A percentile compares a stretch with the other conserved stretches of the same genome.
These are phyloP conservation scores for Starmerella sp. DNA, from an alignment of 805 yeast genomes.

Conservation along the genomic window DNA sequence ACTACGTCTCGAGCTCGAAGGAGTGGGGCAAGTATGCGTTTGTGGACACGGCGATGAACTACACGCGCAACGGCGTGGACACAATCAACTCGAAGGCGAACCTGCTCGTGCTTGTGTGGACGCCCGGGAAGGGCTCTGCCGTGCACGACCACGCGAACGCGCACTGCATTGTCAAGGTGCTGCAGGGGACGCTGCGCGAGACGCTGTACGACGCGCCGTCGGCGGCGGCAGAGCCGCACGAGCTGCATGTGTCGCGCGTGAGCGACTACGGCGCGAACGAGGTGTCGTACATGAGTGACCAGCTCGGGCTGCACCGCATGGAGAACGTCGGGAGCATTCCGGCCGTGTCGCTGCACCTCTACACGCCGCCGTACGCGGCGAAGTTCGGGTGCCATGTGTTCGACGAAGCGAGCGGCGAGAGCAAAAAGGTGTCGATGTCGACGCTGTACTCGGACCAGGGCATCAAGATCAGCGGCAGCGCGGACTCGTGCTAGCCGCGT, in stretches of 20 bases:
- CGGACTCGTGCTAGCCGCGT: conserved; percentile 1
- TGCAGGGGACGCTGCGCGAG: conserved; percentile 50
- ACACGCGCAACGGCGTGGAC: conserved; percentile 62
- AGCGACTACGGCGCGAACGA: conserved; percentile 28
- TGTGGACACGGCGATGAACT: conserved; percentile 39
- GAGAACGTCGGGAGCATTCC: conserved; percentile 37
- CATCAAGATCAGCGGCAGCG: conserved; percentile 10
- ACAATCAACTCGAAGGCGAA: conserved; percentile 64
- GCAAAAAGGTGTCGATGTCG: conserved; percentile 47
- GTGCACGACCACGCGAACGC: conserved; percentile 71
- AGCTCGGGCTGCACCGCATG: conserved; percentile 55
- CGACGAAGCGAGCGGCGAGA: conserved; percentile 40
- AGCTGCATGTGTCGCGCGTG: conserved; percentile 24
- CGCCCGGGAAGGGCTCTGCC: conserved; percentile 50
- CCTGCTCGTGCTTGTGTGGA: conserved; percentile 57
- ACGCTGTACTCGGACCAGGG: conserved; percentile 57
- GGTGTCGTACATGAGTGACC: conserved; percentile 56
- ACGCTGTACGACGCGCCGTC: conserved; percentile 43
- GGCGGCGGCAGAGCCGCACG: conserved; percentile 22
- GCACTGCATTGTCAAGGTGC: conserved; percentile 62
- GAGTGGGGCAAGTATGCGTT: conserved; percentile 55
- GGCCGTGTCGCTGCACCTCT: conserved; percentile 57
- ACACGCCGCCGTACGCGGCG: conserved; percentile 68
- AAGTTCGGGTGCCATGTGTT: conserved; percentile 35
- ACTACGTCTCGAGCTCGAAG: conserved; percentile 36